Percentiles rank a stretch among this genome's conserved stretches.
These are phyloP conservation scores for Scenedesmus sp. DNA, from an alignment of 163 green algal species.

Conservation along the genomic window DNA sequence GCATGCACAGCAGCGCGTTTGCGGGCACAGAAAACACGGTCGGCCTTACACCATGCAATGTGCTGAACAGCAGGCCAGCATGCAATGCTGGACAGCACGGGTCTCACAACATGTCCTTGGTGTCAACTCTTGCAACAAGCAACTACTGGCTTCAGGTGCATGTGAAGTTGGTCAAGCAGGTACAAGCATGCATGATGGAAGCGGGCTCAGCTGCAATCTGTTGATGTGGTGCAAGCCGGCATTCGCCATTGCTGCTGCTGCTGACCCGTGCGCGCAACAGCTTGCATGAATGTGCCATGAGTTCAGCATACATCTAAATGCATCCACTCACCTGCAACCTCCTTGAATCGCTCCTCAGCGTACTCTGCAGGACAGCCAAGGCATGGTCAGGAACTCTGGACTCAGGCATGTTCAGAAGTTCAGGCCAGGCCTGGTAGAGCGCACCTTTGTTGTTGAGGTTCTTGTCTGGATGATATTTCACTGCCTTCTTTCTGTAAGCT, in stretches of 20 bases:
- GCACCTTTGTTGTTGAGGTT: conserved; percentile 43
- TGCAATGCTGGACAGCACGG: too few relatives aligned
- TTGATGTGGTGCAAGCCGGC: not conserved
- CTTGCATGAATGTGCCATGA: not conserved
- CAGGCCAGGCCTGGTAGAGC: not conserved
- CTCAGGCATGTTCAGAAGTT: not conserved
- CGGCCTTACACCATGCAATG: not conserved
- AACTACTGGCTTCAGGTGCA: not conserved
- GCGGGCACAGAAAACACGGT: not conserved
- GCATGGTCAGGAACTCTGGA: conserved; percentile 5
- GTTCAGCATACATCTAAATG: not conserved
- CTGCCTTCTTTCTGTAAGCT: conserved; percentile 36
- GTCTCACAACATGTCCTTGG: too few relatives aligned
- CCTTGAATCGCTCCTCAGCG: conserved; percentile 81
- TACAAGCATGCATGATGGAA: not conserved
- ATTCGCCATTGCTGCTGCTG: not conserved
- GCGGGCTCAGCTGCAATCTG: not conserved
- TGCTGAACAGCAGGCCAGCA: too few relatives aligned
- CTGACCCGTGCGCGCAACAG: not conserved
- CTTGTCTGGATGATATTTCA: conserved; percentile 51
- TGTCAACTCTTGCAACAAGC: not conserved
- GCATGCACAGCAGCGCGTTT: not conserved
- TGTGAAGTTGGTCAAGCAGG: not conserved
- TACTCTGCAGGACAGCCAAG: conserved; percentile 7
- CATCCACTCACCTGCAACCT: conserved; percentile 63